phyloP scores from a whole-genome alignment of 139 green algal species.

The Coccomyxa sp. region DNA sequence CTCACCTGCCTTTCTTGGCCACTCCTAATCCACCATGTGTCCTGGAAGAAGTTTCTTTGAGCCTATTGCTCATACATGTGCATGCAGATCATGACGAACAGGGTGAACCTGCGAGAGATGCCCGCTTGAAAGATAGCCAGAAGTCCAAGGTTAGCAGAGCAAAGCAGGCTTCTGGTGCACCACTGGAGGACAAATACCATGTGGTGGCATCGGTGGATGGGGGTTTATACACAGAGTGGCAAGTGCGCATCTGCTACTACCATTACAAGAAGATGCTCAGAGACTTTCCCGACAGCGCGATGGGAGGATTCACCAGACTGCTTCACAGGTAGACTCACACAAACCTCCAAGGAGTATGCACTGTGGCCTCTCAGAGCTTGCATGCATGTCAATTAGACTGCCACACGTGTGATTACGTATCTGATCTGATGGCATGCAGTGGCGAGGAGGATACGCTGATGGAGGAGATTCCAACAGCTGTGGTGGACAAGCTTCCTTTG shows the following conservation, averaged over 20 bases:
- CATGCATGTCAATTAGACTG: too few relatives aligned
- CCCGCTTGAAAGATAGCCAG: too few relatives aligned
- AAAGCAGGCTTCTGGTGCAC: too few relatives aligned
- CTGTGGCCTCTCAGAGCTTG: too few relatives aligned
- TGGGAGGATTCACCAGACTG: slow-evolving; percentile 74
- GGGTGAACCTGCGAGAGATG: too few relatives aligned
- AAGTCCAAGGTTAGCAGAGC: too few relatives aligned
- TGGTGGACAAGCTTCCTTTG: slow-evolving; percentile 51
- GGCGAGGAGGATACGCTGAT: slow-evolving; percentile 49
- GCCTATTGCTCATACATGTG: too few relatives aligned
- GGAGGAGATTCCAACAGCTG: slow-evolving; percentile 71
- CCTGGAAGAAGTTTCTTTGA: too few relatives aligned
- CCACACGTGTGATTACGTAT: too few relatives aligned
- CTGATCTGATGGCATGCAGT: slow-evolving; percentile 9
- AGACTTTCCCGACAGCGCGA: slow-evolving; percentile 33
- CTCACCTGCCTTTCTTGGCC: not conserved
- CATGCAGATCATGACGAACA: too few relatives aligned
- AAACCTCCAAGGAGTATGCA: not conserved
- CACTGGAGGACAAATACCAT: slow-evolving; percentile 35
- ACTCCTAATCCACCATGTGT: too few relatives aligned
- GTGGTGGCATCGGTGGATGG: slow-evolving; percentile 25
- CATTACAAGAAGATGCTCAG: slow-evolving; percentile 44
- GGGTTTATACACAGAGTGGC: slow-evolving; percentile 52
- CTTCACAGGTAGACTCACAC: slow-evolving; percentile 30
- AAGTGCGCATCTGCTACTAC: slow-evolving; percentile 62